Base-by-base conservation (phyloP, 345 rosid genomes). In the Hibiscus mutabilis region DNA sequence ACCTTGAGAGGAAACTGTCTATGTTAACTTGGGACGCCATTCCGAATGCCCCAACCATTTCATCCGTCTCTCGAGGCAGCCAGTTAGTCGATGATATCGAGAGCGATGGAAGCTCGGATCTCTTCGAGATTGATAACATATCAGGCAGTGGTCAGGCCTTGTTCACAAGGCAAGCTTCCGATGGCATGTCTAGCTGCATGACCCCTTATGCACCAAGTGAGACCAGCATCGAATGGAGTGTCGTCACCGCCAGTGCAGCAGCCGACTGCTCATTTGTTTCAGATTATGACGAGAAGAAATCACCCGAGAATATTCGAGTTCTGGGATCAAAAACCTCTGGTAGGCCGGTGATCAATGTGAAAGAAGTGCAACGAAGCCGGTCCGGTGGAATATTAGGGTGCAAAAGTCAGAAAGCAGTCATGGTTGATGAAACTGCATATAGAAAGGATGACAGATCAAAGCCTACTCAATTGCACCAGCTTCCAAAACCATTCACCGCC, bases 1-100 rank as follows among this genome's bases (percentile, higher is more conserved):
- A 87, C 66, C 73, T 86, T 33, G 85, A 83, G 76, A 83, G 83
- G 80, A 87, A 86, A 78, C 75, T 85, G 15, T 89, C 90, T 9
- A 82, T 89, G 78, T 81, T 85, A n/a, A 84, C 83, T 44, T 89
- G 95, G 90, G 91, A 89, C 46, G 91, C 95, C 18, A 83, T 89
- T 56, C 95, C 91, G 0, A 84, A 79, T 49, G 40, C 78, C n/a
- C 71, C 73, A 22, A 81, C 57, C 24, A 16, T 76, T 25, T 75
- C 77, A 13, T 44, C 73, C 8, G 44, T 73, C 27, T 65, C 79
- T 5, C 37, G 37, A 12, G 66, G 75, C 57, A 37, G 71, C 22
- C 79, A 72, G 33, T 61, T 68, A 51, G 69, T 37, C 0, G 94
- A 89, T 0, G 91, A 87, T n/a, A 59, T 68, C 2, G 82, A 66